Base-by-base conservation (phyloP, 805 yeast genomes). In the Candida berthetii region DNA sequence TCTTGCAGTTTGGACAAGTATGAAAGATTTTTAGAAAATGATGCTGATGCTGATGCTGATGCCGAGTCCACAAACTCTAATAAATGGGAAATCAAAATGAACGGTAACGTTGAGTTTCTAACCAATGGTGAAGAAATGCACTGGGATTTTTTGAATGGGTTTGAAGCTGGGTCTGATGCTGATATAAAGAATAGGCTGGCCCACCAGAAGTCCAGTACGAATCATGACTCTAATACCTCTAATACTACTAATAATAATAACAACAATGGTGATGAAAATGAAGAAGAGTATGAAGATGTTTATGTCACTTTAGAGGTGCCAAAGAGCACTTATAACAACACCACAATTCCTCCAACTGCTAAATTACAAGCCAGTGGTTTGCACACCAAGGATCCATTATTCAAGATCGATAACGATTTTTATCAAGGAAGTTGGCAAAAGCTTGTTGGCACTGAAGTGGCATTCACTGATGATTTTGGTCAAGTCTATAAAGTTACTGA, bases 91-190 rank as follows among this genome's bases (percentile, higher is more conserved):
- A 56, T 82, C 40, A 67, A 67, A 16, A 69, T 74, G 72, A 86
- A 85, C 57, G 96, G 97, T 4, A 72, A 78, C 47, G 77, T 87
- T 7, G 79, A 74, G 35, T 89, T 82, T 52, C 66, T 91, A 46
- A 59, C 74, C 7, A 62, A 71, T 7, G 98, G 98, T 7, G 93
- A 90, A 53, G 96, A 89, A 60, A 87, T 88, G 95, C 82, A 86
- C 56, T 90, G 97, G 97, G 78, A 82, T 52, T 91, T 89, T 66
- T 77, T 75, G 53, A 69, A 61, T 66, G 78, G 77, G 16, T 82
- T 76, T 49, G 96, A 87, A 64, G 96, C 96, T 6, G 96, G 96
- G 10, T 85, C 95, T 3, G 87, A 82, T 48, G 95, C 83, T 39
- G 96, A 89, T 60, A 78, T 88, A 40, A 77, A 74, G 49, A 74